Evolutionary conservation across 2,329 filamentous ascomycete species (phyloP), one percentile per base, ranked within the genome.

Genomic region (Aspergillus latus): DNA sequence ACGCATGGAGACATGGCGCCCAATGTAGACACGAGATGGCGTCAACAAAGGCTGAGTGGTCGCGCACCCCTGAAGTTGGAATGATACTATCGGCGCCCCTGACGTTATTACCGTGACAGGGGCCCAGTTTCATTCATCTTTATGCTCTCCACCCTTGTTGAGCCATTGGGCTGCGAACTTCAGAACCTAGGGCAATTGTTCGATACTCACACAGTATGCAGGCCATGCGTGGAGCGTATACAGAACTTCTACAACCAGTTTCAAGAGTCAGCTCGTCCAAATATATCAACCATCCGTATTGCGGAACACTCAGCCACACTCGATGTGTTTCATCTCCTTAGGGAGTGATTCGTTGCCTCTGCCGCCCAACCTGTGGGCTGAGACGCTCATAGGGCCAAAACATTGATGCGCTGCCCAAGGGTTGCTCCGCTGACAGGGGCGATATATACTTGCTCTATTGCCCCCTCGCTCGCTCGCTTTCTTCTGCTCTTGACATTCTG

Each of bases 321-420:
- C 48, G 52, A 43, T 57, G 51, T 52, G 52, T 61, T 57, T 56
- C 54, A 59, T 57, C n/a, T 44, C 15, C 49, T 39, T n/a, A 34
- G 47, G 54, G 58, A 54, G 32, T 59, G 60, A 64, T 65, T 65
- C 59, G 62, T 58, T 50, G 49, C 57, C 59, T 46, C 64, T 64
- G 59, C 54, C 63, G 63, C 63, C 63, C 63, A 64, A 64, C 59
- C 49, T 46, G 49, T 45, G 52, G 56, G 59, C 56, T 53, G 49
- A 53, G 56, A 53, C 55, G 52, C 62, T 62, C 60, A 65, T 65
- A 63, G 62, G 60, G 63, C 62, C 57, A 58, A 51, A 52, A 53
- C 43, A 32, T 59, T 50, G 11, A 52, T 34, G 53, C 54, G 62
- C 62, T 65, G 63, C 63, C 63, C 63, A 57, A 57, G 61, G 57